These are phyloP conservation scores for Penicillium nucicola DNA, from an alignment of 495 filamentous ascomycete genomes.

Conservation along the genomic window DNA sequence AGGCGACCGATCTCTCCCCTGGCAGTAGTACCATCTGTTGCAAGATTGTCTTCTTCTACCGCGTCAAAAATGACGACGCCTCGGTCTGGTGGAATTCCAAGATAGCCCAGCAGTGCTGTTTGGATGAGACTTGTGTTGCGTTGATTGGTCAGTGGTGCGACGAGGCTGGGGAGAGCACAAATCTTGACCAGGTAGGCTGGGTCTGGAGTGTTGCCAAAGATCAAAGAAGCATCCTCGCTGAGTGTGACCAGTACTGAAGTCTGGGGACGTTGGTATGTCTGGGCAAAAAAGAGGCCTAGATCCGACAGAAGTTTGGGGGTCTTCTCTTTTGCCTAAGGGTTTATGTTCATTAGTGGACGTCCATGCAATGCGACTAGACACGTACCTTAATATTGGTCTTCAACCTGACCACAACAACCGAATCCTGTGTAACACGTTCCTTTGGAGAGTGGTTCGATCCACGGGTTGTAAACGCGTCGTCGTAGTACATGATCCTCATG, in stretches of 20 bases:
- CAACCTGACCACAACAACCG: slow-evolving; percentile 74
- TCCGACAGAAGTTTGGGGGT: slow-evolving; percentile 59
- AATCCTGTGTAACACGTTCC: slow-evolving; percentile 60
- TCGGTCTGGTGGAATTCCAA: slow-evolving; percentile 59
- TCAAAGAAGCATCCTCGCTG: slow-evolving; percentile 69
- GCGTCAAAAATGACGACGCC: slow-evolving; percentile 71
- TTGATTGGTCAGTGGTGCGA: slow-evolving; percentile 76
- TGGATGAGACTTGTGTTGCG: slow-evolving; percentile 77
- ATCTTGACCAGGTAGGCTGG: slow-evolving; percentile 80
- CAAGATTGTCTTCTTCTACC: slow-evolving; percentile 66
- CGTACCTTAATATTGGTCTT: slow-evolving; percentile 76
- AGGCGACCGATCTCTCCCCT: slow-evolving; percentile 64
- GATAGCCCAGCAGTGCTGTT: slow-evolving; percentile 59
- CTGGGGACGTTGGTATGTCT: slow-evolving; percentile 68
- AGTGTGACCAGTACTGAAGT: slow-evolving; percentile 69
- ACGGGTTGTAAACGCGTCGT: slow-evolving; percentile 56
- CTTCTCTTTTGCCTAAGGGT: slow-evolving; percentile 34
- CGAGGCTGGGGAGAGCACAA: slow-evolving; percentile 61
- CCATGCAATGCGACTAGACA: slow-evolving; percentile 22
- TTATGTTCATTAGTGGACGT: neutral
- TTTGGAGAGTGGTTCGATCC: slow-evolving; percentile 48
- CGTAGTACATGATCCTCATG: slow-evolving; percentile 53
- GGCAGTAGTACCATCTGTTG: slow-evolving; percentile 65
- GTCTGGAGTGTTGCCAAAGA: slow-evolving; percentile 70
- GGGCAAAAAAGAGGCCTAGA: slow-evolving; percentile 65